Percentiles rank a stretch among this genome's conserved stretches.
These are phyloP conservation scores for Komagataella phaffii DNA, from an alignment of 805 yeast species.

Conservation along the genomic window DNA sequence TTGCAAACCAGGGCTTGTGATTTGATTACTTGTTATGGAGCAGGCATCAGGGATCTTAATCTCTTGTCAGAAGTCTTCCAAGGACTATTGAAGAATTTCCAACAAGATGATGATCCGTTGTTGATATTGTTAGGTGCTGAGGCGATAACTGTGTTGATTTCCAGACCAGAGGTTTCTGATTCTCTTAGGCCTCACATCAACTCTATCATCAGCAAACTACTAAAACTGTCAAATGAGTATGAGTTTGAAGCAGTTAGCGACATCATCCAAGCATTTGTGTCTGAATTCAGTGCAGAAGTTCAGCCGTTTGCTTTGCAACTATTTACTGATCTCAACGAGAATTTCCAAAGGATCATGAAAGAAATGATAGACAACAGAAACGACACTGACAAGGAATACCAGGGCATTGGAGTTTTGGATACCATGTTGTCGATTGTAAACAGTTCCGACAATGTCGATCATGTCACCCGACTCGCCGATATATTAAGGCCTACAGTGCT, in stretches of 20 bases:
- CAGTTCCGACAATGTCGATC: background rate
- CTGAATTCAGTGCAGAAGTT: conserved; percentile 68
- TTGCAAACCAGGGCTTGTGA: conserved; percentile 63
- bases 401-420: conserved; percentile 69
- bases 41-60: conserved; percentile 13
- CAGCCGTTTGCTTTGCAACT: conserved; percentile 82
- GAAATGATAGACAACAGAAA: conserved; percentile 36
- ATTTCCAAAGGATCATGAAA: conserved; percentile 55
- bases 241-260: conserved; percentile 78
- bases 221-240: conserved; percentile 56
- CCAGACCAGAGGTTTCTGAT: conserved; percentile 32
- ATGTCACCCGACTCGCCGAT: background rate
- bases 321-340: conserved; percentile 49
- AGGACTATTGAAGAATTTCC: conserved; percentile 23
- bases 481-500: conserved; percentile 40
- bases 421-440: conserved; percentile 73
- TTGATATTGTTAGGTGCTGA: conserved; percentile 37
- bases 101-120: conserved; percentile 26
- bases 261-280: conserved; percentile 91
- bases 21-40: conserved; percentile 22
- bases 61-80: conserved; percentile 17
- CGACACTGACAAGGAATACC: conserved; percentile 59
- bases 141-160: conserved; percentile 30
- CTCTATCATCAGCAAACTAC: conserved; percentile 63
- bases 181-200: conserved; percentile 51